phyloP scores from a whole-genome alignment of 768 basidiomycete species.

The Hebeloma cylindrosporum region DNA sequence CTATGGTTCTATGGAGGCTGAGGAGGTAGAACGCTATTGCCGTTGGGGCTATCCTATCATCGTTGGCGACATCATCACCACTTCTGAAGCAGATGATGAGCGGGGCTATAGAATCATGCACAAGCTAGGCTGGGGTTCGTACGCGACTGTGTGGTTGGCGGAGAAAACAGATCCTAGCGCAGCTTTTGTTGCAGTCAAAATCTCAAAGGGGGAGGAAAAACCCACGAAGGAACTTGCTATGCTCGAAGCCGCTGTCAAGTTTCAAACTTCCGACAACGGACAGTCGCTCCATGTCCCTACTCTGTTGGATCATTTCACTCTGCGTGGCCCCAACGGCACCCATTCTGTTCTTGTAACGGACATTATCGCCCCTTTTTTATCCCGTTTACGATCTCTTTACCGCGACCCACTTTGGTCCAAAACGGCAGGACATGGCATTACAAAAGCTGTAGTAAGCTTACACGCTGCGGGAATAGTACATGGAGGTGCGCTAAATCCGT shows the following conservation, averaged over 20 bases:
- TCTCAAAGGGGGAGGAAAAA: conserved; percentile 1
- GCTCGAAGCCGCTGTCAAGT: too few relatives aligned
- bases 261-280: too few relatives aligned
- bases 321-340: conserved; percentile 2
- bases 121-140: conserved; percentile 14
- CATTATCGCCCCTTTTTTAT: neutral
- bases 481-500: neutral
- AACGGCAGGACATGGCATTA: neutral
- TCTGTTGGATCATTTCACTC: neutral
- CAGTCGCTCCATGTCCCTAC: neutral
- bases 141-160: conserved; percentile 16
- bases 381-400: neutral
- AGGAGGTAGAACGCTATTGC: too few relatives aligned
- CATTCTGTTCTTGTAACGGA: neutral
- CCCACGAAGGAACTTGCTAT: too few relatives aligned
- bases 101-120: conserved; percentile 17
- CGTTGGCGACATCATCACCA: too few relatives aligned
- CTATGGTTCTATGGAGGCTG: too few relatives aligned
- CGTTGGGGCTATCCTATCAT: too few relatives aligned
- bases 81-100: too few relatives aligned
- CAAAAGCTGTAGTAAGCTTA: too few relatives aligned
- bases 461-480: too few relatives aligned
- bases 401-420: neutral
- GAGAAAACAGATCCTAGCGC: conserved; percentile 7
- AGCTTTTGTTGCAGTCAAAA: conserved; percentile 10